A percentile compares a stretch with the other conserved stretches of the same genome.
phyloP scores from a whole-genome alignment of 1,139 yeast genomes.

The Scheffersomyces segobiensis region DNA sequence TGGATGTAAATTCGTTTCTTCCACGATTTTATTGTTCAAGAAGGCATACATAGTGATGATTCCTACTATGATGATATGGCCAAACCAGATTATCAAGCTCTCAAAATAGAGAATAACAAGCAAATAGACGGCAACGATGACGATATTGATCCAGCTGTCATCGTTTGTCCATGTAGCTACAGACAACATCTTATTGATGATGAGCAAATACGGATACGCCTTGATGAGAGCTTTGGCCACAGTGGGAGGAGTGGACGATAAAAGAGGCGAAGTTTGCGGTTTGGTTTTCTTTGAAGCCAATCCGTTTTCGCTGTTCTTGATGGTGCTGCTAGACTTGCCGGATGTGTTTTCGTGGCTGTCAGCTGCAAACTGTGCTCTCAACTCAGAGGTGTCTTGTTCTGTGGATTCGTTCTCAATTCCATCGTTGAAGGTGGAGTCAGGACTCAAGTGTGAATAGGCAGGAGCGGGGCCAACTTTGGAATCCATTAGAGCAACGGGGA shows the following conservation, averaged over 20 bases:
- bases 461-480: not conserved
- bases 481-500: not conserved
- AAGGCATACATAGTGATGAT: constrained; percentile 66
- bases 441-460: not conserved
- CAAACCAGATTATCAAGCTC: constrained; percentile 68
- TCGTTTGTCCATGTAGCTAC: constrained; percentile 91
- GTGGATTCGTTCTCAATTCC: not conserved
- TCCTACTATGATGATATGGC: constrained; percentile 75
- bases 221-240: constrained; percentile 80
- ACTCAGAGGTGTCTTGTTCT: constrained; percentile 11
- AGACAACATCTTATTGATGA: constrained; percentile 67
- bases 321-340: not conserved
- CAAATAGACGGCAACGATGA: constrained; percentile 58
- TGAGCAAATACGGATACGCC: constrained; percentile 79
- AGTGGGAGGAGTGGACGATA: constrained; percentile 85
- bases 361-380: constrained; percentile 14
- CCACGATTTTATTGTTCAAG: constrained; percentile 49
- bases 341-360: not conserved
- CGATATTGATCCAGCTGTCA: constrained; percentile 74
- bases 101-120: constrained; percentile 74
- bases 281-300: constrained; percentile 14
- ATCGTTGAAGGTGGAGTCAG: not conserved
- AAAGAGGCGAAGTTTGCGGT: constrained; percentile 62
- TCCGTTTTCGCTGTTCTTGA: not conserved
- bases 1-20: constrained; percentile 65